Percentiles rank a stretch among this genome's conserved stretches.
These are phyloP conservation scores for Protomyces arabidopsidicola DNA, from an alignment of 1,139 yeast genomes.

Conservation along the genomic window DNA sequence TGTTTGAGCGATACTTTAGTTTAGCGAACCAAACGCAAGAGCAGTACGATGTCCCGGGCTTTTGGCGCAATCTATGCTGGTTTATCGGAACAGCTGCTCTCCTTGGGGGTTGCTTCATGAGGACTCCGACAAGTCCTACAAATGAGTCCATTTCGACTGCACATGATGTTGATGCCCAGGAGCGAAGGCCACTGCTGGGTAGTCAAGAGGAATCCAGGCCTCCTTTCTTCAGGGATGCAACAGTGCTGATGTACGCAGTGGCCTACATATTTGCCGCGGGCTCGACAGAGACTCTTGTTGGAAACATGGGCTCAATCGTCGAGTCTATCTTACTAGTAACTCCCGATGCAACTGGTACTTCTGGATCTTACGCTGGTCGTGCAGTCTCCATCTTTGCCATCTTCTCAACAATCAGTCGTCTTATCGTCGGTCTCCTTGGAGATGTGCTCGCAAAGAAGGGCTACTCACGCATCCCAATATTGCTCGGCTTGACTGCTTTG, in stretches of 20 bases:
- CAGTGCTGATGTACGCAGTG: slow-evolving; percentile 7
- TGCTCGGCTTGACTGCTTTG: neutral
- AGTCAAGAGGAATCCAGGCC: neutral
- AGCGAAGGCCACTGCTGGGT: neutral
- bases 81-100: slow-evolving; percentile 4
- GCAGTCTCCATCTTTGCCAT: slow-evolving; percentile 23
- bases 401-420: slow-evolving; percentile 11
- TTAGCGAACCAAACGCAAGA: neutral
- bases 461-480: neutral
- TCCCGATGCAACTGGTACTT: neutral
- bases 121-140: neutral
- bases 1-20: slow-evolving; percentile 1
- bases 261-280: slow-evolving; percentile 21
- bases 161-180: neutral
- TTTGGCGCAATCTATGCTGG: slow-evolving; percentile 6
- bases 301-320: slow-evolving; percentile 20
- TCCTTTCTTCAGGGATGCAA: slow-evolving; percentile 15
- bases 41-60: slow-evolving; percentile 12
- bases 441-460: slow-evolving; percentile 14
- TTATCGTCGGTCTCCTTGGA: neutral
- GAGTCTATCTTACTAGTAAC: neutral
- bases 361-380: slow-evolving; percentile 7
- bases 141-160: neutral
- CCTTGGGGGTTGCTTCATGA: slow-evolving; percentile 15
- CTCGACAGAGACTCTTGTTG: slow-evolving; percentile 22